These are phyloP conservation scores for Aeschynomene evenia DNA, from an alignment of 306 rosid genomes.

Conservation along the genomic window DNA sequence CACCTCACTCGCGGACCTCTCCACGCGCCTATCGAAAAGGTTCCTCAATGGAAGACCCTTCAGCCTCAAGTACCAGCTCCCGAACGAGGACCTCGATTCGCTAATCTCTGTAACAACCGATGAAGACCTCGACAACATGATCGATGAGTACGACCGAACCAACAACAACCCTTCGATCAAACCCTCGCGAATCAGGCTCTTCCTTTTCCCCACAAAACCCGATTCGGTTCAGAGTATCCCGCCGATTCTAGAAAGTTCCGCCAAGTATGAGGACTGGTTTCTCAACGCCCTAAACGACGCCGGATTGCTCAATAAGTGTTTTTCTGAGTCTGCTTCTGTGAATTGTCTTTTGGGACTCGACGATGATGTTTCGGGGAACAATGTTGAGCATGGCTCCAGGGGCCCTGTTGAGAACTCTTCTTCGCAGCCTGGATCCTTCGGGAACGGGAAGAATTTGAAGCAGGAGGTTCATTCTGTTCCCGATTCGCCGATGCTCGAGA, in stretches of 20 bases:
- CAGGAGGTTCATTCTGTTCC: constrained; percentile 92
- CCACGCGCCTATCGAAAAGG: constrained; percentile 70
- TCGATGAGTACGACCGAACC: constrained; percentile 94
- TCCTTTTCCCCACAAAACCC: constrained; percentile 70
- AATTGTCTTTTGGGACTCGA: constrained; percentile 78
- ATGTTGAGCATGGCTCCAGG: constrained; percentile 48
- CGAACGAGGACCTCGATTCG: constrained; percentile 91
- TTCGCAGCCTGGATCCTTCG: constrained; percentile 58
- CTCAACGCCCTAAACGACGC: constrained; percentile 66
- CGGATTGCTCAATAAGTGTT: constrained; percentile 67
- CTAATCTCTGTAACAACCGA: constrained; percentile 86
- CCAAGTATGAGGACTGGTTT: constrained; percentile 83
- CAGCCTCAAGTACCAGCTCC: constrained; percentile 87
- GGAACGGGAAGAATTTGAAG: constrained; percentile 56
- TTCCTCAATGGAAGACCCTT: constrained; percentile 63
- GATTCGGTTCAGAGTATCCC: constrained; percentile 82
- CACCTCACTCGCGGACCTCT: constrained; percentile 66
- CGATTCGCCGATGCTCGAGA: constrained; percentile 93
- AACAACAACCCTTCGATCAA: constrained; percentile 46
- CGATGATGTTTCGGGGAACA: constrained; percentile 50
- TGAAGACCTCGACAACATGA: constrained; percentile 93
- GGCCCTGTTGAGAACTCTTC: constrained; percentile 46
- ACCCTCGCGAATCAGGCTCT: constrained; percentile 77
- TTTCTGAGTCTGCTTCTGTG: constrained; percentile 80
- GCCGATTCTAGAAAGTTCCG: constrained; percentile 63